A percentile compares a stretch with the other conserved stretches of the same genome.
Conservation (phyloP, 148 eudicot species). For the Heliamphora exappendiculata region DNA sequence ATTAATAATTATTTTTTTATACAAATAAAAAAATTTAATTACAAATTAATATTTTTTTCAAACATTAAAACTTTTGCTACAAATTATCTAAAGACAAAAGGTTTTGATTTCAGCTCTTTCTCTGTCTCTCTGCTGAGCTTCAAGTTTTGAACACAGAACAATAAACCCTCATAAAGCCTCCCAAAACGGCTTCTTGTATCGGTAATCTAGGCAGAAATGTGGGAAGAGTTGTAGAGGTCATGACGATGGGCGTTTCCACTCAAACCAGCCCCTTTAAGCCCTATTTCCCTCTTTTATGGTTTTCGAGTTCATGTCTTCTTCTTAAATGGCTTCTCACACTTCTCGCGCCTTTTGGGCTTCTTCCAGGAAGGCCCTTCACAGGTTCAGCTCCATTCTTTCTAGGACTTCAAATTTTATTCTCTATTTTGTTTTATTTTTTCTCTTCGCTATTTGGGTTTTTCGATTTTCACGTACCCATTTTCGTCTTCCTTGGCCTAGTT, state of each 20-base stretch:
- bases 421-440: not conserved
- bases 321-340: slow-evolving; percentile 3
- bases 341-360: slow-evolving; percentile 19
- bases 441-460: not conserved
- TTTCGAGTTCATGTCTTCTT: slow-evolving; percentile 20
- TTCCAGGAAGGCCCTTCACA: slow-evolving; percentile 15
- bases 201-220: slow-evolving; percentile 28
- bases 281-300: slow-evolving; percentile 34
- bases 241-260: slow-evolving; percentile 40
- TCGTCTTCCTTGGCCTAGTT: not conserved
- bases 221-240: slow-evolving; percentile 33
- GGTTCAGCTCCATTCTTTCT: slow-evolving; percentile 21
- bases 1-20: no score
- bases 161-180: slow-evolving; percentile 11
- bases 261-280: slow-evolving; percentile 35
- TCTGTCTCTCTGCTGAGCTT: not conserved
- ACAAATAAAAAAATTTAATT: no score
- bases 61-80: no score
- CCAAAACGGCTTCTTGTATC: slow-evolving; percentile 50
- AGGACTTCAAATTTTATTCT: not conserved
- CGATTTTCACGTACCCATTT: not conserved
- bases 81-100: no score
- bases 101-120: no score
- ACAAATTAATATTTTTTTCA: no score
- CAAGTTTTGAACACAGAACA: slow-evolving; percentile 4